Evolutionary conservation across 768 basidiomycete genomes (phyloP).

Genomic region (Ramaria rubella): DNA sequence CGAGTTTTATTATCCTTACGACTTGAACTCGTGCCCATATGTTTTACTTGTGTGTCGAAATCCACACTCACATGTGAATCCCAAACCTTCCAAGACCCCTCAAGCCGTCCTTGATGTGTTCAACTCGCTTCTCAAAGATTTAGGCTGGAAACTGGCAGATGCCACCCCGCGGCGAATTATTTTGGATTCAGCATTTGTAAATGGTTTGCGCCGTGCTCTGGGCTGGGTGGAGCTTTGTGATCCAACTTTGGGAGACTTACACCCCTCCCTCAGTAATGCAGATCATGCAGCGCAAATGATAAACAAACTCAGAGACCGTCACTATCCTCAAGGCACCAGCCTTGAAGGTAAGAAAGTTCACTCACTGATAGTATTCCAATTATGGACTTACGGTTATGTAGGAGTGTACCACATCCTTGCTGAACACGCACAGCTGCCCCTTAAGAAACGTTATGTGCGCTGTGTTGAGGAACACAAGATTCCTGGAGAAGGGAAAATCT

Average conservation of each 20-base stretch:
- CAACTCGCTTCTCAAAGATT: conserved; percentile 9
- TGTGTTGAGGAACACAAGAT: conserved; percentile 17
- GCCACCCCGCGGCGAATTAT: conserved; percentile 24
- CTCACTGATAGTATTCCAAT: not conserved
- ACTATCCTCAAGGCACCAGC: conserved; percentile 22
- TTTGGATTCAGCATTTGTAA: conserved; percentile 21
- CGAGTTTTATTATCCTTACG: conserved; percentile 11
- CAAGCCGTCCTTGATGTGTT: conserved; percentile 15
- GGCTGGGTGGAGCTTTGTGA: conserved; percentile 14
- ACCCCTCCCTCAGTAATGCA: conserved; percentile 19
- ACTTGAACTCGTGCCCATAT: conserved; percentile 11
- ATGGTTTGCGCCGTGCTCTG: conserved; percentile 12
- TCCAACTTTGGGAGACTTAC: conserved; percentile 15
- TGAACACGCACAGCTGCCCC: conserved; percentile 9
- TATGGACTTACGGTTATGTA: not conserved
- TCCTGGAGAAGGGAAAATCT: conserved; percentile 7
- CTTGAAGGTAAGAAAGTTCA: no score
- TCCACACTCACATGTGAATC: conserved; percentile 13
- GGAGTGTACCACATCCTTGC: conserved; percentile 7
- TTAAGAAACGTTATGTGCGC: conserved; percentile 17
- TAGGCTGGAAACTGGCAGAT: conserved; percentile 25
- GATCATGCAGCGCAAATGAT: conserved; percentile 23
- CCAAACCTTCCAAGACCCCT: conserved; percentile 8
- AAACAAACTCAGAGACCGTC: conserved; percentile 13
- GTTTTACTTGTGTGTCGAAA: conserved; percentile 13